Conservation (phyloP, 768 basidiomycete species). For the Boletus sp. region DNA sequence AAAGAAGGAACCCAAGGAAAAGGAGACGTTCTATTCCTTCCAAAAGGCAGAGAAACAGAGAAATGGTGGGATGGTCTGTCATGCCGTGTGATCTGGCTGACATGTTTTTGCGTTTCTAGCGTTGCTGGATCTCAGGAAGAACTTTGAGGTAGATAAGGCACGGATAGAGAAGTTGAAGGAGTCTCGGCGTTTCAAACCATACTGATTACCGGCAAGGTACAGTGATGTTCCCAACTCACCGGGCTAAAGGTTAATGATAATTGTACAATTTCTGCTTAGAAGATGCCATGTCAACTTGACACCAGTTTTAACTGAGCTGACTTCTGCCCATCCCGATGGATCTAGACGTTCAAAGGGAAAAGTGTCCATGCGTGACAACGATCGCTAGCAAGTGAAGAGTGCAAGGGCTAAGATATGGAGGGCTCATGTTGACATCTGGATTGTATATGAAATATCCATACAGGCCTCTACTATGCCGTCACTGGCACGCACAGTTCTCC, state of each 20-base stretch:
- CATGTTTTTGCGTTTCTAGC: constrained; percentile 34
- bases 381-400: background rate
- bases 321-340: background rate
- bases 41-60: constrained; percentile 89
- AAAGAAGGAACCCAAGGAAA: constrained; percentile 65
- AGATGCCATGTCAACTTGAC: too few species aligned
- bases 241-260: background rate
- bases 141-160: constrained; percentile 87
- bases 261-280: background rate
- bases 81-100: background rate
- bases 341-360: background rate
- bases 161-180: constrained; percentile 49
- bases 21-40: constrained; percentile 83
- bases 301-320: background rate
- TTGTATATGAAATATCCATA: background rate
- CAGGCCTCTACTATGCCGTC: too few species aligned
- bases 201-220: constrained; percentile 43
- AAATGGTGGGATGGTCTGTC: constrained; percentile 50
- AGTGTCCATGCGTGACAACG: too few species aligned
- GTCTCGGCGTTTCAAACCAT: constrained; percentile 83
- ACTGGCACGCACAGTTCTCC: background rate
- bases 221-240: background rate
- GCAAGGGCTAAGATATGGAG: background rate
- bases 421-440: background rate
- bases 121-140: constrained; percentile 61